Base-by-base conservation (phyloP, 2,329 filamentous ascomycete genomes). In the Basipetospora chlamydospora region DNA sequence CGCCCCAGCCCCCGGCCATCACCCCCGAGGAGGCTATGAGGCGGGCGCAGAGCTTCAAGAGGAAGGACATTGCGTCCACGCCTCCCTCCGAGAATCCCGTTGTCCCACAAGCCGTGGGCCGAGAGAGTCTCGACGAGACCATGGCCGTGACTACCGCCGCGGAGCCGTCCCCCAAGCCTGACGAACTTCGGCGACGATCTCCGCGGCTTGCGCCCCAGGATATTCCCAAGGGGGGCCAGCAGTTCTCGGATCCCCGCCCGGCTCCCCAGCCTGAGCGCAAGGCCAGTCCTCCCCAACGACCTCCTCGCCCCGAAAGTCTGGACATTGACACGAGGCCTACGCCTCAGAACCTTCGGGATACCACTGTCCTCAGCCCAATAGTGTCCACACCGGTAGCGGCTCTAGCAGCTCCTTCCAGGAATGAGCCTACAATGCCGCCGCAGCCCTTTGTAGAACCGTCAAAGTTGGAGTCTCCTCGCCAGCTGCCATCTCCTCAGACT, bases 111-210 rank as follows among this genome's bases (percentile, higher is more conserved):
- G 11, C 10, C 13, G 9, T 13, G 17, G 17, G 11, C 17, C 6
- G 17, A 4, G 12, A 31, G 29, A 20, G 7, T 7, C 29, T 20
- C 9, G 16, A 6, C 10, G 29, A 31, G 18, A 35, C 35, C 3
- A 53, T 53, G 34, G 63, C 58, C 2, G 54, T 51, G 10, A 63
- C 61, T 4, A 65, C 63, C 9, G 65, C 62, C 2, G 57, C 61
- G 6, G 61, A 70, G 45, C 49, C 67, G 6, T 73, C 70, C 4
- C 69, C 69, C 0, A 61, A 59, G 2, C 48, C 54, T 4, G 67
- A 71, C 6, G 63, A 62, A 29, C 44, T 73, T 20, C 60, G 68
- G 9, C 60, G 65, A 43, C 57, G 70, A 31, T 73, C 70, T 2
- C 69, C 70, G 12, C 54, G 62, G 32, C 55, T 62, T 7, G 44